Evolutionary conservation across 257 asterid species (phyloP), one percentile per base, ranked within the genome.

Genomic region (Ajuga chamaepitys): DNA sequence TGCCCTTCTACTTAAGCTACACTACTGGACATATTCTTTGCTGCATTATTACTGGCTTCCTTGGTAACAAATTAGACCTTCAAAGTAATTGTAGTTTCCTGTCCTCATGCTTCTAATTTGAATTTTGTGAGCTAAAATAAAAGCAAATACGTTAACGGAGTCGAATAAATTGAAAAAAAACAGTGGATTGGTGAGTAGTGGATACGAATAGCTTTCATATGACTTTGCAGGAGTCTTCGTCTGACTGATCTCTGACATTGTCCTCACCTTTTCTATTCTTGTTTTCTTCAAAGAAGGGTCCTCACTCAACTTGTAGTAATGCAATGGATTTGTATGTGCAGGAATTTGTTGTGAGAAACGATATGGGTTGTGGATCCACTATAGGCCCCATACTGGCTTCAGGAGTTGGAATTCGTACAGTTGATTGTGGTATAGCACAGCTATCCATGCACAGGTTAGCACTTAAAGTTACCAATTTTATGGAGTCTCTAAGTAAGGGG

Each of bases 281-380:
- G n/a, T 30, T 30, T 4, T 30, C 7, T 30, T 30, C 37, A 4
- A 8, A 30, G 37, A 30, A 30, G 37, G 37, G 4, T 30, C 37
- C 37, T 51, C 16, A 16, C 57, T 18, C 55, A 26, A 26, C 20
- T n/a, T 52, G 54, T 44, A 16, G 26, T 71, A 9, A 41, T 59
- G 51, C 66, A 45, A 61, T 52, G 32, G 54, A 8, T 55, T 34
- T 25, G 55, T 42, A 47, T 61, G 18, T 54, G 70, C 82, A 94
- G 99, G 97, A 94, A 66, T 88, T 94, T 67, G 96, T 83, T 65
- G 96, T 85, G 73, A 85, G 95, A 75, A 94, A 94, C 60, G 97
- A 90, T 75, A 88, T 94, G 99, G 99, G 99, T 35, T 94, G 96
- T 74, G 97, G 99, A 78, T 94, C 97, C 47, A 90, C 99, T 34